Evolutionary conservation across 805 yeast genomes (phyloP).

Genomic region (Schwanniomyces vanrijiae): DNA sequence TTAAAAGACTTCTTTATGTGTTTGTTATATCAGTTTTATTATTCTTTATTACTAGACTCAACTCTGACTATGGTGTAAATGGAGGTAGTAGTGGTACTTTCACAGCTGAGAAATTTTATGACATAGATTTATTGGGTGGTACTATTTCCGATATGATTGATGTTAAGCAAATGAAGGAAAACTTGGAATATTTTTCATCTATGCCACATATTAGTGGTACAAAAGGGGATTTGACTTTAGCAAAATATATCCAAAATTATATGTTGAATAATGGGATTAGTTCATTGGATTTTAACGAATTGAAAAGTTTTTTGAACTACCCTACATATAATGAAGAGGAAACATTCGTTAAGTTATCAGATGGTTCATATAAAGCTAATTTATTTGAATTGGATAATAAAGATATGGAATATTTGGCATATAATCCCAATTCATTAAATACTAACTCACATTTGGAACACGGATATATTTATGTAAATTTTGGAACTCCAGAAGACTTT

Average conservation of each 20-base stretch:
- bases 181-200: slow-evolving; percentile 68
- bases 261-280: slow-evolving; percentile 59
- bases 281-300: slow-evolving; percentile 48
- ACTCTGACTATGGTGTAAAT: slow-evolving; percentile 40
- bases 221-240: slow-evolving; percentile 74
- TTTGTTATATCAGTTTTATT: slow-evolving; percentile 58
- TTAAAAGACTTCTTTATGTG: slow-evolving; percentile 75
- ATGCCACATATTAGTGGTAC: slow-evolving; percentile 91
- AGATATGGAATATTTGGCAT: slow-evolving; percentile 47
- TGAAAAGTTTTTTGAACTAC: slow-evolving; percentile 62
- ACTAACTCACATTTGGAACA: slow-evolving; percentile 56
- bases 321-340: slow-evolving; percentile 41
- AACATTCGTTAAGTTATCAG: slow-evolving; percentile 29
- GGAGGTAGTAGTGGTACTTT: slow-evolving; percentile 43
- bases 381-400: slow-evolving; percentile 32
- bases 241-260: slow-evolving; percentile 61
- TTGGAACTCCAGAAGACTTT: slow-evolving; percentile 62
- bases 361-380: slow-evolving; percentile 38
- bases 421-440: slow-evolving; percentile 62
- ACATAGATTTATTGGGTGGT: slow-evolving; percentile 50
- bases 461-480: slow-evolving; percentile 60
- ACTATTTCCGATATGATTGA: slow-evolving; percentile 54
- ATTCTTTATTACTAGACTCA: slow-evolving; percentile 58
- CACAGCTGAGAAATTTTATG: slow-evolving; percentile 59
- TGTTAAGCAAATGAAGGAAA: slow-evolving; percentile 57